A percentile compares a stretch with the other conserved stretches of the same genome.
These are phyloP conservation scores for Poa pratensis DNA, from an alignment of 176 grass and related monocot species.

Conservation along the genomic window DNA sequence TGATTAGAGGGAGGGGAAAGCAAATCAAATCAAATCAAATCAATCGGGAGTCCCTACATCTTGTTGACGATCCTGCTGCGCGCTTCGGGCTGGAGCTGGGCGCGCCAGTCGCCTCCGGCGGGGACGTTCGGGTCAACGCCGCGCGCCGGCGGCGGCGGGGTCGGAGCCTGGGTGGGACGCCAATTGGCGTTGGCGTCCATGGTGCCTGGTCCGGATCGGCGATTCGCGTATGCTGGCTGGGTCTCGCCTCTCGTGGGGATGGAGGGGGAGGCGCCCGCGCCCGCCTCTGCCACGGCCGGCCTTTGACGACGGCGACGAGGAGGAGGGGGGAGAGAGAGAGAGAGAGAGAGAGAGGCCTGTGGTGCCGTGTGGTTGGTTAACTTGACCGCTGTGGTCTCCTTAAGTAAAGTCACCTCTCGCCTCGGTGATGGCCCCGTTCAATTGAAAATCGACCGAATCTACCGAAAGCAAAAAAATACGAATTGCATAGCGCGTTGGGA, in stretches of 20 bases:
- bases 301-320: slow-evolving; percentile 27
- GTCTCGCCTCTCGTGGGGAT: background rate
- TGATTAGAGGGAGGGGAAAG: slow-evolving; percentile 11
- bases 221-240: slow-evolving; percentile 1
- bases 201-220: background rate
- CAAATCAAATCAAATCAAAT: background rate
- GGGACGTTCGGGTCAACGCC: slow-evolving; percentile 44
- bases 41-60: slow-evolving; percentile 51
- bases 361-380: slow-evolving; percentile 9
- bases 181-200: slow-evolving; percentile 54
- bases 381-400: background rate
- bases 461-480: background rate
- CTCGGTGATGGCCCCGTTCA: slow-evolving; percentile 2
- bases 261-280: background rate
- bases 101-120: slow-evolving; percentile 60
- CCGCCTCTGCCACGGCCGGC: background rate
- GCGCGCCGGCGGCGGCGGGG: background rate
- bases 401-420: background rate
- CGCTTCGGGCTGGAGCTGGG: slow-evolving; percentile 72
- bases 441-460: background rate
- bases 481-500: too few relatives aligned
- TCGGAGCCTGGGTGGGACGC: slow-evolving; percentile 53
- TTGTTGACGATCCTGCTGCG: slow-evolving; percentile 80
- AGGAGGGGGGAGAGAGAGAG: too few relatives aligned
- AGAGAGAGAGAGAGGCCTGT: background rate